A percentile compares a stretch with the other conserved stretches of the same genome.
phyloP scores from a whole-genome alignment of 768 basidiomycete genomes.

The Russula emetica region DNA sequence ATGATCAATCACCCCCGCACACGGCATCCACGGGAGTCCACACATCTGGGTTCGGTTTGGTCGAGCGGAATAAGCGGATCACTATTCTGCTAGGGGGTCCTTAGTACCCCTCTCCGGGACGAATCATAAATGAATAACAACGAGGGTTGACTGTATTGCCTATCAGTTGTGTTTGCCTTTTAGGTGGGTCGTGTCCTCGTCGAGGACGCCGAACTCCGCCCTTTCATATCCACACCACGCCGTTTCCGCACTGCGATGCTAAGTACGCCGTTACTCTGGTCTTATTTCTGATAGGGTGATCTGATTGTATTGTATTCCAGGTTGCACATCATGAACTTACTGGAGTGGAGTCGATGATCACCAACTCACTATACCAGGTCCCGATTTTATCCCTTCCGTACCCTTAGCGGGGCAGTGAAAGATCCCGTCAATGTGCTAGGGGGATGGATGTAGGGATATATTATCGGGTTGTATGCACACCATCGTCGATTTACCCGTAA shows the following conservation, averaged over 20 bases:
- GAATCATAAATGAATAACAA: conserved; percentile 43
- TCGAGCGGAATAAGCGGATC: conserved; percentile 11
- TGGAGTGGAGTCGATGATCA: conserved; percentile 7
- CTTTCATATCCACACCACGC: conserved; percentile 41
- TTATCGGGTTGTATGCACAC: background rate
- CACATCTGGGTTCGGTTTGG: background rate
- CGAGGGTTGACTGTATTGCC: conserved; percentile 47
- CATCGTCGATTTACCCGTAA: conserved; percentile 7
- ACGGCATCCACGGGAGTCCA: background rate
- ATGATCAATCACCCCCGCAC: background rate
- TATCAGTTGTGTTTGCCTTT: conserved; percentile 44
- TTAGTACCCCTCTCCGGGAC: conserved; percentile 24
- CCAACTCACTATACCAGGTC: background rate
- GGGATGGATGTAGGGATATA: conserved; percentile 4
- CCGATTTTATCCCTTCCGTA: conserved; percentile 3
- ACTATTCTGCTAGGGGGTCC: background rate
- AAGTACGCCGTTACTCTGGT: conserved; percentile 32
- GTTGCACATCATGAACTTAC: conserved; percentile 9
- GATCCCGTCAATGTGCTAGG: conserved; percentile 1
- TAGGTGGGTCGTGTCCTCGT: conserved; percentile 38
- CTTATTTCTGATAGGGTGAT: conserved; percentile 7
- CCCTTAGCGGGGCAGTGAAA: background rate
- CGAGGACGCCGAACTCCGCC: conserved; percentile 43
- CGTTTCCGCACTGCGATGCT: conserved; percentile 40
- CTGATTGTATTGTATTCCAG: conserved; percentile 10